Evolutionary conservation across 768 basidiomycete species (phyloP).

Genomic region (Pilatotrama ljubarskyi): DNA sequence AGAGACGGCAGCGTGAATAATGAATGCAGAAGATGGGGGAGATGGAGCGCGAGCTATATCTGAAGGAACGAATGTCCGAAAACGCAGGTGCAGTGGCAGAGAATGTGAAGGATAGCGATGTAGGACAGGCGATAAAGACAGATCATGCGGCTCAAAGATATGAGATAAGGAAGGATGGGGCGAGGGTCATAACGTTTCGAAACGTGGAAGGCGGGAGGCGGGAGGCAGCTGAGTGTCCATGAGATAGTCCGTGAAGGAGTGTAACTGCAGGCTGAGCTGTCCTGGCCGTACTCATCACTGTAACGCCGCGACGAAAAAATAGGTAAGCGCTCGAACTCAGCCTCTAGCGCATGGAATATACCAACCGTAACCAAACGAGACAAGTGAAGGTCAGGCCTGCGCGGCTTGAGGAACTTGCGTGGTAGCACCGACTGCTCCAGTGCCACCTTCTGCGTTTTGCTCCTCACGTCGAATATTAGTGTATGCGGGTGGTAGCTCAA

Average conservation of each 20-base stretch:
- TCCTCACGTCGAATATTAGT: conserved; percentile 49
- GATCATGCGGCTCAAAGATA: no score
- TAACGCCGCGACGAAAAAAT: neutral
- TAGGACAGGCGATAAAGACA: neutral
- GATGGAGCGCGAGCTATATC: neutral
- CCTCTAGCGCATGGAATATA: neutral
- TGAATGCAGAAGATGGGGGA: neutral
- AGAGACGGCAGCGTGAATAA: neutral
- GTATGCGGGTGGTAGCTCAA: conserved; percentile 84
- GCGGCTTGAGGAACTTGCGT: neutral
- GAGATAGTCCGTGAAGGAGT: no score
- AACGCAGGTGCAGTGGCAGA: neutral
- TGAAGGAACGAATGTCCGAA: neutral
- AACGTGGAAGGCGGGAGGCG: no score
- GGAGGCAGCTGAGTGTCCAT: no score
- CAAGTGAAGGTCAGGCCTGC: neutral
- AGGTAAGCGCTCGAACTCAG: neutral
- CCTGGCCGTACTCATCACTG: neutral
- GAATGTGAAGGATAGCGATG: neutral
- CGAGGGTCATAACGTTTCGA: no score
- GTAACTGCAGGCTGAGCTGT: no score
- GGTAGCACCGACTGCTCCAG: neutral
- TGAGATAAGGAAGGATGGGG: no score
- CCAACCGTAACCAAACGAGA: neutral
- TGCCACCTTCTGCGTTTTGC: neutral